phyloP scores from a whole-genome alignment of 1,139 yeast species.

The Magnusiomyces paraingens region DNA sequence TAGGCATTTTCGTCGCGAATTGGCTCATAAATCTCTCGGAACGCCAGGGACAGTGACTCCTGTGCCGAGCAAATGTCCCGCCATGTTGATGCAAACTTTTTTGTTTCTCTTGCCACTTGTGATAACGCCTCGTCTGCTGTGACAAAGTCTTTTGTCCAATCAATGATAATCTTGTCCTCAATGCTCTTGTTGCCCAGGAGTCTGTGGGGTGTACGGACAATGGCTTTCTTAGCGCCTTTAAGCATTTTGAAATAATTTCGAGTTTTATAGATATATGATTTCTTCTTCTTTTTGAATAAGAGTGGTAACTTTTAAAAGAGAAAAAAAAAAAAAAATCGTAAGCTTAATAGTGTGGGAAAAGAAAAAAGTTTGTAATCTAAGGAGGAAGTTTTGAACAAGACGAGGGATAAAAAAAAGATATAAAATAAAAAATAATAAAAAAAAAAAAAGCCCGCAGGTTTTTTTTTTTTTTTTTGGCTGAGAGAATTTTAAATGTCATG shows the following conservation, averaged over 20 bases:
- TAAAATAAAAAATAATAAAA: too few relatives aligned
- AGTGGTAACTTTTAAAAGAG: not conserved
- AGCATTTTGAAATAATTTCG: constrained; percentile 21
- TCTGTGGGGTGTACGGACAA: constrained; percentile 35
- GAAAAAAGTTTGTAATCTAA: not conserved
- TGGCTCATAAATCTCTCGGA: constrained; percentile 35
- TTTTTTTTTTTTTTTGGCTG: too few relatives aligned
- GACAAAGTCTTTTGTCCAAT: constrained; percentile 44
- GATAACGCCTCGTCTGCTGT: constrained; percentile 42
- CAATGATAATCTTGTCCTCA: constrained; percentile 46
- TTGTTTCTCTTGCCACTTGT: constrained; percentile 36
- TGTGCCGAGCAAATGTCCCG: constrained; percentile 33
- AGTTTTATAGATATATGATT: too few relatives aligned
- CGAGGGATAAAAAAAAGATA: constrained; percentile 18
- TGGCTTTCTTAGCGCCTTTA: constrained; percentile 35
- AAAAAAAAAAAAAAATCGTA: not conserved
- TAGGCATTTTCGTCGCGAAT: constrained; percentile 32
- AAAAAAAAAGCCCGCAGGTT: too few relatives aligned
- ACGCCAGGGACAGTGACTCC: constrained; percentile 30
- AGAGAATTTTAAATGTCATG: too few relatives aligned
- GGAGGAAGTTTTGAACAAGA: constrained; percentile 10
- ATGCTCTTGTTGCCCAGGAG: constrained; percentile 32
- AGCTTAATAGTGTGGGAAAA: not conserved
- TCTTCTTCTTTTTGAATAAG: constrained; percentile 14
- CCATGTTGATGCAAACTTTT: constrained; percentile 37